Percentiles rank a stretch among this genome's conserved stretches.
Evolutionary conservation across 208 protist species (phyloP).

Genomic region (Trypanosoma brucei): DNA sequence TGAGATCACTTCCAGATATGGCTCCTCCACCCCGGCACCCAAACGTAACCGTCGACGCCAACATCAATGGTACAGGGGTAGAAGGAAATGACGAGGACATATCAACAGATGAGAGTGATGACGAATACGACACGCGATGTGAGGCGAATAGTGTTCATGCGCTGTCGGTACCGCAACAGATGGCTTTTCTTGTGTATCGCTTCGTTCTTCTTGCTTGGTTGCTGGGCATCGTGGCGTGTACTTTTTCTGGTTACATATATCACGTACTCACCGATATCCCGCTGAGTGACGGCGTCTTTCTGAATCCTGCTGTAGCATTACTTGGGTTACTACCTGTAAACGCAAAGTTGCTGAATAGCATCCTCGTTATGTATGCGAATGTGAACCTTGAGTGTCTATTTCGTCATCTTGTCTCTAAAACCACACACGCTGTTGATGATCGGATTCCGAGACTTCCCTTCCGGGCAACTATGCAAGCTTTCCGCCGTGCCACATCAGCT

Average conservation of each 20-base stretch:
- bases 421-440: slow-evolving; percentile 61
- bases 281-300: slow-evolving; percentile 61
- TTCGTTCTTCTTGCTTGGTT: slow-evolving; percentile 71
- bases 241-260: slow-evolving; percentile 40
- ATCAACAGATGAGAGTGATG: slow-evolving; percentile 83
- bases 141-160: slow-evolving; percentile 59
- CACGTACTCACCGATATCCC: slow-evolving; percentile 31
- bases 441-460: slow-evolving; percentile 76
- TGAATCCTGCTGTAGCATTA: slow-evolving; percentile 64
- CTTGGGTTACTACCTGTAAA: slow-evolving; percentile 82
- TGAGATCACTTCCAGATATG: slow-evolving; percentile 61
- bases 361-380: slow-evolving; percentile 82
- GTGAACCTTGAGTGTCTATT: slow-evolving; percentile 81
- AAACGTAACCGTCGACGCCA: slow-evolving; percentile 29
- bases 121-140: slow-evolving; percentile 64
- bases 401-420: slow-evolving; percentile 66
- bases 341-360: slow-evolving; percentile 71
- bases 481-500: slow-evolving; percentile 44
- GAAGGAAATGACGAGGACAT: slow-evolving; percentile 54
- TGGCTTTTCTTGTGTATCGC: slow-evolving; percentile 82
- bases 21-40: slow-evolving; percentile 67
- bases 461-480: slow-evolving; percentile 45
- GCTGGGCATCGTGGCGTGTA: slow-evolving; percentile 43
- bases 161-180: slow-evolving; percentile 75
- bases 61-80: slow-evolving; percentile 28